Evolutionary conservation across 441 rosid species (phyloP).

Genomic region (Manihot esculenta): DNA sequence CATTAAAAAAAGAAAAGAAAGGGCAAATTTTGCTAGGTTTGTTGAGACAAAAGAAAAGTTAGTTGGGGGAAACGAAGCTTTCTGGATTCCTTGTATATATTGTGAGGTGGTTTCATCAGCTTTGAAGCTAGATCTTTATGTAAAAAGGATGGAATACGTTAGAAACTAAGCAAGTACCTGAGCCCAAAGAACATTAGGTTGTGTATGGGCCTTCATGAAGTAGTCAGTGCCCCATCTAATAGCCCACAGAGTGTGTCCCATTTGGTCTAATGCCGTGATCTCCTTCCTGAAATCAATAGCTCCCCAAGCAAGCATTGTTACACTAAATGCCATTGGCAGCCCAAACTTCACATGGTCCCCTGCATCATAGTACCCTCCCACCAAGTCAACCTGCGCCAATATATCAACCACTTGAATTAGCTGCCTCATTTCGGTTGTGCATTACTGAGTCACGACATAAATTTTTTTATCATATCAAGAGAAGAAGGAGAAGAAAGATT

Average conservation of each 20-base stretch:
- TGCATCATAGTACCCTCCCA: slow-evolving; percentile 91
- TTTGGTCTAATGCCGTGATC: slow-evolving; percentile 51
- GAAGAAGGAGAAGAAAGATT: too few relatives aligned
- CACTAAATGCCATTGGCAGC: slow-evolving; percentile 76
- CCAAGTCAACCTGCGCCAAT: slow-evolving; percentile 61
- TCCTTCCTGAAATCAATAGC: slow-evolving; percentile 62
- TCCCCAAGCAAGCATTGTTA: slow-evolving; percentile 88
- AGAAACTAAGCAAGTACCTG: slow-evolving; percentile 37
- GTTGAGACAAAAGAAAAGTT: background rate
- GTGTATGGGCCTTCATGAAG: slow-evolving; percentile 70
- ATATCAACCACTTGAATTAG: too few relatives aligned
- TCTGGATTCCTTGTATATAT: background rate
- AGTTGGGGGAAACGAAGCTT: background rate
- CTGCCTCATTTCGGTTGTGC: too few relatives aligned
- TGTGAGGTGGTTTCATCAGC: too few relatives aligned
- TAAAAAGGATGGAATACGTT: too few relatives aligned
- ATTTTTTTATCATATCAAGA: too few relatives aligned
- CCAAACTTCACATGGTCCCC: slow-evolving; percentile 96
- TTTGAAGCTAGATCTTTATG: too few relatives aligned
- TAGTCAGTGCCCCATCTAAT: slow-evolving; percentile 87
- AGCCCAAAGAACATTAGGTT: slow-evolving; percentile 73
- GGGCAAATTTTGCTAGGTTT: too few relatives aligned
- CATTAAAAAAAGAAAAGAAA: too few relatives aligned
- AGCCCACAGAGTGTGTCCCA: slow-evolving; percentile 59
- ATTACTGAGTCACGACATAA: too few relatives aligned